Percentiles rank a stretch among this genome's conserved stretches.
Evolutionary conservation across 768 basidiomycete species (phyloP).

Genomic region (Lentinula lateritia): DNA sequence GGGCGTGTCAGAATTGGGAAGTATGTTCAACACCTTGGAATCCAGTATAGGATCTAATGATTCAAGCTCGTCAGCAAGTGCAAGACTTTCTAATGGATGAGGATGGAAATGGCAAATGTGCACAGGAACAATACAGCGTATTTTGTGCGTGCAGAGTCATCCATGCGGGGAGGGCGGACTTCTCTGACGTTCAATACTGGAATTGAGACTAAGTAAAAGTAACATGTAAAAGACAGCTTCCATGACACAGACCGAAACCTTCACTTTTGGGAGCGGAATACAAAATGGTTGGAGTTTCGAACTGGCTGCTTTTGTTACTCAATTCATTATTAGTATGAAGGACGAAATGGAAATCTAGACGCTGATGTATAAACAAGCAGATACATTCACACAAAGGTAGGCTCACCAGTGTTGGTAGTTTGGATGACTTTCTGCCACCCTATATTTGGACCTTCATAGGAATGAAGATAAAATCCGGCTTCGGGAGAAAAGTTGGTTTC

Average conservation of each 20-base stretch:
- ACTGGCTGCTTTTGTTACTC: constrained; percentile 57
- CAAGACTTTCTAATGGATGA: constrained; percentile 80
- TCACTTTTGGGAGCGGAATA: constrained; percentile 74
- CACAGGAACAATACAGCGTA: constrained; percentile 93
- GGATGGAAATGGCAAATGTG: constrained; percentile 80
- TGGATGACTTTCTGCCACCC: constrained; percentile 85
- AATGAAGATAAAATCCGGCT: constrained; percentile 78
- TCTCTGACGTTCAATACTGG: constrained; percentile 87
- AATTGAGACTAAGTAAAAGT: background rate
- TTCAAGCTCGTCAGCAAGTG: constrained; percentile 85
- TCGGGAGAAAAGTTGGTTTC: constrained; percentile 75
- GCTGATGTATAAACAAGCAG: background rate
- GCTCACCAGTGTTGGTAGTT: constrained; percentile 36
- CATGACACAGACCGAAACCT: constrained; percentile 59
- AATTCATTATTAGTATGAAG: constrained; percentile 70
- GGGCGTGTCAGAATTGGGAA: constrained; percentile 90
- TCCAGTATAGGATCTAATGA: constrained; percentile 91
- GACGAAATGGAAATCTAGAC: constrained; percentile 53
- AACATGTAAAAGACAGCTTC: background rate
- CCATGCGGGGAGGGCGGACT: constrained; percentile 88
- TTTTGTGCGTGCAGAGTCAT: constrained; percentile 90
- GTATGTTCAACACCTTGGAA: constrained; percentile 84
- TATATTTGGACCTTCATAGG: constrained; percentile 73
- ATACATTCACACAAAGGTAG: background rate
- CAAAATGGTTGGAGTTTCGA: constrained; percentile 63